Evolutionary conservation across 345 rosid genomes (phyloP).

Genomic region (Acer saccharum): DNA sequence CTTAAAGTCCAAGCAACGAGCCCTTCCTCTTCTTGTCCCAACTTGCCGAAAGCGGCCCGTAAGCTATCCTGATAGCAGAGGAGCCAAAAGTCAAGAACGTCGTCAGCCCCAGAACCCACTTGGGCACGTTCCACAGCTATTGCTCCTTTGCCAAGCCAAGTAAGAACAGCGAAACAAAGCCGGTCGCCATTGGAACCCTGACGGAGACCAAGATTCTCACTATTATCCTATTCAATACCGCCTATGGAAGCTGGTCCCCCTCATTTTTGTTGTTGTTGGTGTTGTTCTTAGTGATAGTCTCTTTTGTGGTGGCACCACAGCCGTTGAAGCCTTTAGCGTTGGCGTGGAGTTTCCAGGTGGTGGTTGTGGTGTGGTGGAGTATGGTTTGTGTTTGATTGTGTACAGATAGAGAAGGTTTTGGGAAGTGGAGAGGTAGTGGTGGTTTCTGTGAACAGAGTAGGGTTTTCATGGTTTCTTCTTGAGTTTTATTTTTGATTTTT

Average conservation of each 20-base stretch:
- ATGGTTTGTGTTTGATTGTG: background rate
- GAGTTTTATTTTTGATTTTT: background rate
- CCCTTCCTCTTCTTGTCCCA: conserved; percentile 63
- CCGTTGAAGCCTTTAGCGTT: conserved; percentile 48
- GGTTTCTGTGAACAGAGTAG: conserved; percentile 35
- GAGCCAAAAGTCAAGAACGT: conserved; percentile 58
- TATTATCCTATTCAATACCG: conserved; percentile 48
- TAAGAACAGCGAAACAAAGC: conserved; percentile 39
- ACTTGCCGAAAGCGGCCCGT: conserved; percentile 76
- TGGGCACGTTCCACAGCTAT: conserved; percentile 55
- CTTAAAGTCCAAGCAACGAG: conserved; percentile 67
- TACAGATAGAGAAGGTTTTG: conserved; percentile 21
- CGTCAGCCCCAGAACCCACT: conserved; percentile 59
- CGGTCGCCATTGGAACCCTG: conserved; percentile 46
- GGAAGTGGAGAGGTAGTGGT: conserved; percentile 23
- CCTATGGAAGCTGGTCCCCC: conserved; percentile 51
- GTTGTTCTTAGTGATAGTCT: conserved; percentile 4
- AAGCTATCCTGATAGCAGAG: conserved; percentile 81
- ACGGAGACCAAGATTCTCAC: conserved; percentile 49
- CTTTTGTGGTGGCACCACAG: conserved; percentile 2
- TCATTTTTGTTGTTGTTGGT: conserved; percentile 26
- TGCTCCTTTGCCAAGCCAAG: conserved; percentile 47
- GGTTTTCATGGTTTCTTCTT: conserved; percentile 38
- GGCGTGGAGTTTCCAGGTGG: conserved; percentile 38
- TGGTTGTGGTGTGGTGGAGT: conserved; percentile 13